Conservation (phyloP, 768 basidiomycete genomes). For the Hortiboletus flavorubellus region DNA sequence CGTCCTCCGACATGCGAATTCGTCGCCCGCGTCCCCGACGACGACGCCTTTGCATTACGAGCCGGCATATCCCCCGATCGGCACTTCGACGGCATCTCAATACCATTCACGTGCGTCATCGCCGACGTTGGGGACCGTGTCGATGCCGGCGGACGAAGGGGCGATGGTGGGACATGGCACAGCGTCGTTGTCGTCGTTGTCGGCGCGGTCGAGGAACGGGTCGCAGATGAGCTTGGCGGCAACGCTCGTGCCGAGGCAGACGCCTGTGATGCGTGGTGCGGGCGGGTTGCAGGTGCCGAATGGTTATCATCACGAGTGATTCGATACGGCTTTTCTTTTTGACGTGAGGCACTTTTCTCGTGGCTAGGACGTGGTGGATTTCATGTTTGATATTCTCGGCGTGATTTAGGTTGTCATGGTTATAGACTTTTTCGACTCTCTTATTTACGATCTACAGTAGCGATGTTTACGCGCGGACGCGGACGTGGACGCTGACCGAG, state of each 20-base stretch:
- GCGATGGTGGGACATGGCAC: slow-evolving; percentile 29
- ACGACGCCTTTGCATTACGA: slow-evolving; percentile 16
- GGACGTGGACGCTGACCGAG: no score
- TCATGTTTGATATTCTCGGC: neutral
- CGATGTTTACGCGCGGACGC: no score
- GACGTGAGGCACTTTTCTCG: no score
- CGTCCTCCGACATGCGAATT: slow-evolving; percentile 19
- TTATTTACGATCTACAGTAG: neutral
- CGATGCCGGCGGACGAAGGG: slow-evolving; percentile 13
- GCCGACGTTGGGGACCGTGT: slow-evolving; percentile 18
- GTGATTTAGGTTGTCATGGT: neutral
- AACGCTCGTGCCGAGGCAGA: slow-evolving; percentile 46
- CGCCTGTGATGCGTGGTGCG: slow-evolving; percentile 35
- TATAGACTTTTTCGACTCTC: neutral
- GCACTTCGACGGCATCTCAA: slow-evolving; percentile 33
- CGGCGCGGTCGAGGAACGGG: slow-evolving; percentile 59
- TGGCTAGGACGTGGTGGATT: neutral
- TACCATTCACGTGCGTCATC: slow-evolving; percentile 33
- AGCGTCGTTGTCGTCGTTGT: slow-evolving; percentile 40
- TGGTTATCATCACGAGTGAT: slow-evolving; percentile 10
- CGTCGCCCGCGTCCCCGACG: slow-evolving; percentile 18
- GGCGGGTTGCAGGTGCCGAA: slow-evolving; percentile 10
- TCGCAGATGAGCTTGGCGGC: slow-evolving; percentile 63
- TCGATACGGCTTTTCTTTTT: neutral
- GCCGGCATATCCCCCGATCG: slow-evolving; percentile 21